These are phyloP conservation scores for Dothideomycetes sp. DNA, from an alignment of 2,329 filamentous ascomycete genomes.

Conservation along the genomic window DNA sequence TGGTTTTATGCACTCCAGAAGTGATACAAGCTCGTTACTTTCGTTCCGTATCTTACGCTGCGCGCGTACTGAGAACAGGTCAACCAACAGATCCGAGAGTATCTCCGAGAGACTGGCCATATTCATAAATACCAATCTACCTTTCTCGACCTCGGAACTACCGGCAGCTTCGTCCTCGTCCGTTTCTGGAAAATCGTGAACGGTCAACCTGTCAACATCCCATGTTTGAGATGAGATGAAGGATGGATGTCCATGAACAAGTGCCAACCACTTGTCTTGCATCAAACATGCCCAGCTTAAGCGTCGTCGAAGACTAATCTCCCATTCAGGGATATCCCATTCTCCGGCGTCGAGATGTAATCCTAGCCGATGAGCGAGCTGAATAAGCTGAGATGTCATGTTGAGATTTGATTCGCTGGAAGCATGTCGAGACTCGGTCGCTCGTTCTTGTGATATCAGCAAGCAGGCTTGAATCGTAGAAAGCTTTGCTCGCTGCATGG, in stretches of 20 bases:
- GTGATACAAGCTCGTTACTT: constrained; percentile 15
- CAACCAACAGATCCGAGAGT: constrained; percentile 19
- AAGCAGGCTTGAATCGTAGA: constrained; percentile 33
- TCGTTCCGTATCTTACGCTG: constrained; percentile 16
- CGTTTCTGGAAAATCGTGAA: constrained; percentile 24
- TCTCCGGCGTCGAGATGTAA: constrained; percentile 25
- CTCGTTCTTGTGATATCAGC: constrained; percentile 29
- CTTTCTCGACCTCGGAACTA: constrained; percentile 23
- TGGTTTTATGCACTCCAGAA: constrained; percentile 21
- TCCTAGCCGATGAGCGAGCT: constrained; percentile 31
- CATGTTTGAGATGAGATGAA: constrained; percentile 20
- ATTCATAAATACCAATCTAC: constrained; percentile 22
- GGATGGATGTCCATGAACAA: constrained; percentile 22
- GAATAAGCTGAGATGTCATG: too few relatives aligned
- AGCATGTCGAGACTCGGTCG: constrained; percentile 24
- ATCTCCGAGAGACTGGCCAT: constrained; percentile 22
- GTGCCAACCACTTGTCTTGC: constrained; percentile 24
- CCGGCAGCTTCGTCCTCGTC: constrained; percentile 22
- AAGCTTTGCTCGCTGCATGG: constrained; percentile 30
- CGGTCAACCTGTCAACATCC: constrained; percentile 19
- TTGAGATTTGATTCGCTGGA: constrained; percentile 29
- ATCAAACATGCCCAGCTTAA: constrained; percentile 24
- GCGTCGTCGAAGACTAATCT: constrained; percentile 22
- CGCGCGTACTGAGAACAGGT: constrained; percentile 19
- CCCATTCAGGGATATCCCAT: constrained; percentile 25